Percentiles rank a stretch among this genome's conserved stretches.
Conservation (phyloP, 768 basidiomycete genomes). For the Tephrocybe rancida region DNA sequence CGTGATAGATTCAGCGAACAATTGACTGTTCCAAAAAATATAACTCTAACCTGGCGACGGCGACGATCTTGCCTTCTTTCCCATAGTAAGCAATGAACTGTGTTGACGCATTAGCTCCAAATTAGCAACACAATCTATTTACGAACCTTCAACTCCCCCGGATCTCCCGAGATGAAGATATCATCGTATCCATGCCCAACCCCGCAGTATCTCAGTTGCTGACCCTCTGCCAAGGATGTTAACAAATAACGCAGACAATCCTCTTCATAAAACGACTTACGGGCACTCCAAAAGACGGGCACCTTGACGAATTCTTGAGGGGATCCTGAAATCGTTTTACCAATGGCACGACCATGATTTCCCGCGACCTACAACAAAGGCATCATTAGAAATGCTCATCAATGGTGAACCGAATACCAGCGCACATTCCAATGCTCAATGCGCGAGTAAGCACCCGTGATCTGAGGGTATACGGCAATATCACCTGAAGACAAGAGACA, state of each 20-base stretch:
- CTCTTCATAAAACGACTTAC: slow-evolving; percentile 40
- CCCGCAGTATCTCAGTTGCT: slow-evolving; percentile 86
- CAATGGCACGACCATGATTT: slow-evolving; percentile 86
- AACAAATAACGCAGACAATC: background rate
- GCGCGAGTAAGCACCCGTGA: slow-evolving; percentile 51
- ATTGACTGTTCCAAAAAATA: background rate
- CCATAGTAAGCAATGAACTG: slow-evolving; percentile 85
- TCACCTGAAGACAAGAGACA: slow-evolving; percentile 50
- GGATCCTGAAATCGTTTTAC: slow-evolving; percentile 68
- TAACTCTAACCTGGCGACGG: slow-evolving; percentile 58
- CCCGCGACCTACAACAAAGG: slow-evolving; percentile 63
- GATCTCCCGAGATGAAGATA: slow-evolving; percentile 74
- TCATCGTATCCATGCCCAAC: slow-evolving; percentile 73
- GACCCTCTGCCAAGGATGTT: slow-evolving; percentile 58
- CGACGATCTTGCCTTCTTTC: slow-evolving; percentile 62
- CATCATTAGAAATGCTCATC: background rate
- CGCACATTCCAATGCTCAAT: slow-evolving; percentile 93
- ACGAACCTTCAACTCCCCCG: slow-evolving; percentile 73
- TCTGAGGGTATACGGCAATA: slow-evolving; percentile 79
- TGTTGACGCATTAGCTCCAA: background rate
- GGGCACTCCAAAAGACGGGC: slow-evolving; percentile 91
- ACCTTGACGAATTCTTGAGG: slow-evolving; percentile 75
- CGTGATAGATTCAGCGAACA: slow-evolving; percentile 1
- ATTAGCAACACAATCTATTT: background rate
- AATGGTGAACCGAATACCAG: slow-evolving; percentile 1